A percentile compares a stretch with the other conserved stretches of the same genome.
Evolutionary conservation across 2,329 filamentous ascomycete genomes (phyloP).

Genomic region (Hirsutella rhossiliensis): DNA sequence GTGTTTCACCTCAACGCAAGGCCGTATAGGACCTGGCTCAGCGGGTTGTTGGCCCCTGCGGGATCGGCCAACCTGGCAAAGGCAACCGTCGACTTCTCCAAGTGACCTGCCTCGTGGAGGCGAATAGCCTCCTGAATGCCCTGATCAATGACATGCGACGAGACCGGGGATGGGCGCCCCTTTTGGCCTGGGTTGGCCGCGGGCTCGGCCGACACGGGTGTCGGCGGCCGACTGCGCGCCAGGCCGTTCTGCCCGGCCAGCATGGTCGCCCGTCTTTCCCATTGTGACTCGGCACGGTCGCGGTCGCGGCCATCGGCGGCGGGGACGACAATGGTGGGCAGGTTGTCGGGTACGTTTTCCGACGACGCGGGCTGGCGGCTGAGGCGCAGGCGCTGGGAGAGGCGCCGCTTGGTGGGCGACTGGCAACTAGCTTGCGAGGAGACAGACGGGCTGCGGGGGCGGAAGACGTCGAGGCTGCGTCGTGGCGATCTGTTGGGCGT

Average conservation of each 20-base stretch:
- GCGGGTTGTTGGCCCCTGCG: slow-evolving; percentile 74
- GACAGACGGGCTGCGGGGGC: slow-evolving; percentile 31
- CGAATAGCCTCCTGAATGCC: slow-evolving; percentile 94
- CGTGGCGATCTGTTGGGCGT: slow-evolving; percentile 15
- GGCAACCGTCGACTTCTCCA: slow-evolving; percentile 68
- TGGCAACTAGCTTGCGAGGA: slow-evolving; percentile 27
- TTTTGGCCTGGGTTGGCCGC: not conserved
- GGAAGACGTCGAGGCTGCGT: slow-evolving; percentile 34
- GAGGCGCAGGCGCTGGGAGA: slow-evolving; percentile 63
- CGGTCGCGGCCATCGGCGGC: slow-evolving; percentile 29
- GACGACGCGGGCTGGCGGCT: slow-evolving; percentile 47
- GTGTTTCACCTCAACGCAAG: slow-evolving; percentile 62
- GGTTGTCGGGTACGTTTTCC: slow-evolving; percentile 63
- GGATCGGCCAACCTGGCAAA: slow-evolving; percentile 79
- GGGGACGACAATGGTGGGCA: slow-evolving; percentile 57
- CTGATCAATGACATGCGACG: slow-evolving; percentile 43
- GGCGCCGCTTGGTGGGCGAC: slow-evolving; percentile 27
- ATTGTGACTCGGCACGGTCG: slow-evolving; percentile 52
- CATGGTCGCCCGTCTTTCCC: slow-evolving; percentile 90
- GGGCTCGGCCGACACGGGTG: slow-evolving; percentile 16
- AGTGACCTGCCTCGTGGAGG: slow-evolving; percentile 74
- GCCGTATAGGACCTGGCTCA: slow-evolving; percentile 92
- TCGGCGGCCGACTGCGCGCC: slow-evolving; percentile 28
- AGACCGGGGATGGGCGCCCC: slow-evolving; percentile 19
- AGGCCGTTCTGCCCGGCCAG: slow-evolving; percentile 54